Evolutionary conservation across 75 land plant species (phyloP).

Genomic region (Adiantum capillusveneris): DNA sequence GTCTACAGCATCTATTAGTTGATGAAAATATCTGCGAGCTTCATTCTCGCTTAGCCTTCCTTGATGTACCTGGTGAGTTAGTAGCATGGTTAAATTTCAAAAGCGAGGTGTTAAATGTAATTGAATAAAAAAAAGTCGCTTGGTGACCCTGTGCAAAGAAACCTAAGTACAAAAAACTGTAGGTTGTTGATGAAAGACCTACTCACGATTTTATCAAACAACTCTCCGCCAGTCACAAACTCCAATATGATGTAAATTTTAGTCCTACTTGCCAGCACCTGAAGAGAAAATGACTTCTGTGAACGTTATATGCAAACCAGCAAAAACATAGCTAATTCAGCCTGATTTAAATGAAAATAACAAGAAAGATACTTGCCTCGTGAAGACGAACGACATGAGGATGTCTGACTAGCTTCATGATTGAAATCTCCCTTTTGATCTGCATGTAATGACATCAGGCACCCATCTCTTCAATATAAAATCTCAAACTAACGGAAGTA

Average conservation of each 20-base stretch:
- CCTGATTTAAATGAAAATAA: not conserved
- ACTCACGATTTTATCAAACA: conserved; percentile 90
- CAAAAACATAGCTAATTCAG: not conserved
- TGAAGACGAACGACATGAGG: conserved; percentile 31
- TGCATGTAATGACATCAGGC: not conserved
- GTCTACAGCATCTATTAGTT: conserved; percentile 80
- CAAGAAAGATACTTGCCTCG: conserved; percentile 15
- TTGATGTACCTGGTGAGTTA: conserved; percentile 41
- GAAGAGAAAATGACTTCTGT: too few relatives aligned
- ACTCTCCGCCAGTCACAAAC: conserved; percentile 83
- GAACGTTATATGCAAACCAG: too few relatives aligned
- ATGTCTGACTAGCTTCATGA: conserved; percentile 34
- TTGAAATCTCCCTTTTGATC: conserved; percentile 32
- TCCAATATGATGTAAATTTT: conserved; percentile 89
- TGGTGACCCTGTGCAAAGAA: conserved; percentile 1
- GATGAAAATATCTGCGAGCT: conserved; percentile 71
- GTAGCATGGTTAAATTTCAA: too few relatives aligned
- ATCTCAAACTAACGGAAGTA: too few relatives aligned
- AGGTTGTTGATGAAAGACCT: not conserved
- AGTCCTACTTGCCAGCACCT: conserved; percentile 84
- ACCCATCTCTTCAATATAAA: too few relatives aligned
- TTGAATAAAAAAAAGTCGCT: too few relatives aligned
- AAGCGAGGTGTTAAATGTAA: too few relatives aligned
- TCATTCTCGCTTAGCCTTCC: conserved; percentile 67
- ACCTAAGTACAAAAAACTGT: not conserved